Evolutionary conservation across 768 basidiomycete genomes (phyloP).

Genomic region (Leccinum ochraceum): DNA sequence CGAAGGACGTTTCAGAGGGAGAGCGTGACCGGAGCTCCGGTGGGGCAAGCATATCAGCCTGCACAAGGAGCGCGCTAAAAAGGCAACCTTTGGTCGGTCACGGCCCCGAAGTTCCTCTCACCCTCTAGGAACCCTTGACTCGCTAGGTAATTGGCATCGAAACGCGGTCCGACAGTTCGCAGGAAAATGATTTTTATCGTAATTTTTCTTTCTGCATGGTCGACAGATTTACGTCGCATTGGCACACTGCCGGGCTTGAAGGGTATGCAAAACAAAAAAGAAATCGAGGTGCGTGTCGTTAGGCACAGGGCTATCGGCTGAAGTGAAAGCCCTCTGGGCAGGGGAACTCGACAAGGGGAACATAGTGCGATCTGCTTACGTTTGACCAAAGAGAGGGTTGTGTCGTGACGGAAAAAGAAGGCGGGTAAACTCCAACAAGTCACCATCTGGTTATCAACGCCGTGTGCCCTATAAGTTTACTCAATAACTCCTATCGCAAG

Average conservation of each 20-base stretch:
- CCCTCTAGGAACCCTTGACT: constrained; percentile 1
- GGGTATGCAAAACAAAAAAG: not conserved
- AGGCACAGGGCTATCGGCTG: constrained; percentile 7
- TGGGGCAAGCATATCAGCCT: not conserved
- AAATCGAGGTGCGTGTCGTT: not conserved
- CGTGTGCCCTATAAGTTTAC: constrained; percentile 15
- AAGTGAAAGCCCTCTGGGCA: constrained; percentile 3
- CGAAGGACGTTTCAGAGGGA: constrained; percentile 8
- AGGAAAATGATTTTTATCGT: not conserved
- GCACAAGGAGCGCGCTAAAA: constrained; percentile 7
- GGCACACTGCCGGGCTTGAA: not conserved
- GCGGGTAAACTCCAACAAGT: not conserved
- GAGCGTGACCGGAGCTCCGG: constrained; percentile 1
- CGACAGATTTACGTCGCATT: not conserved
- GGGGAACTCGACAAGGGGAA: constrained; percentile 1
- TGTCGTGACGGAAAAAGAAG: constrained; percentile 3
- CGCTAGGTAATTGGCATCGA: not conserved
- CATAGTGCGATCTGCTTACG: constrained; percentile 7
- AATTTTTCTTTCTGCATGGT: not conserved
- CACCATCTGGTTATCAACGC: constrained; percentile 3
- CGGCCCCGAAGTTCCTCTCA: constrained; percentile 7
- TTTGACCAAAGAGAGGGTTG: constrained; percentile 9
- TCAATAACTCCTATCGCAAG: constrained; percentile 11
- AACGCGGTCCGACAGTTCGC: constrained; percentile 4
- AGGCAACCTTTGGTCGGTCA: constrained; percentile 7